Evolutionary conservation across 2,329 filamentous ascomycete species (phyloP).

Genomic region (Fusarium odoratissimum): DNA sequence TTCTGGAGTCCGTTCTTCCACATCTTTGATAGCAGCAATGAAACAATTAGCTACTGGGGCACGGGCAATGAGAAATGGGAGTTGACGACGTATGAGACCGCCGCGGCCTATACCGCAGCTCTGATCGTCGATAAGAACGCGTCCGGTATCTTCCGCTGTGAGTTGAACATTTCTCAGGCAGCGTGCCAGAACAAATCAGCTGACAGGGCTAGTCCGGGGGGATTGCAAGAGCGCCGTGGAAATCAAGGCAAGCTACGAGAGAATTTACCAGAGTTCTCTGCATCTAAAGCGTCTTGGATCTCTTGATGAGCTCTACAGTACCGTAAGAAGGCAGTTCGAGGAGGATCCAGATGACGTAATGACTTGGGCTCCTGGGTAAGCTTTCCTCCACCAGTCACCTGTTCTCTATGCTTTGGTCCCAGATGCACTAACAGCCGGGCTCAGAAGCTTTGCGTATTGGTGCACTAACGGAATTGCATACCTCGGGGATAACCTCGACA

Average conservation of each 20-base stretch:
- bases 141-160: background rate
- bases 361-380: background rate
- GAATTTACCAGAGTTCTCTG: background rate
- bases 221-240: background rate
- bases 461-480: background rate
- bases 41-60: background rate
- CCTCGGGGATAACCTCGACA: background rate
- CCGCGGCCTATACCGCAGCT: background rate
- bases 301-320: background rate
- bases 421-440: too few relatives aligned
- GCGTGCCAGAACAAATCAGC: background rate
- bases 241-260: background rate
- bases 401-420: too few relatives aligned
- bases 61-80: background rate
- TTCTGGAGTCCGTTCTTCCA: background rate
- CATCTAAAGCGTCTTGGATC: background rate
- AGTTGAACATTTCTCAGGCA: background rate
- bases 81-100: background rate
- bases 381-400: too few relatives aligned
- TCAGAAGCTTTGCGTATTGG: background rate
- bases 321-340: background rate
- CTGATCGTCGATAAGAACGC: background rate
- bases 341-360: background rate
- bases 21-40: background rate
- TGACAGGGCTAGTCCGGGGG: background rate